Evolutionary conservation across 768 basidiomycete genomes (phyloP).

Genomic region (Agaricus subrufescens): DNA sequence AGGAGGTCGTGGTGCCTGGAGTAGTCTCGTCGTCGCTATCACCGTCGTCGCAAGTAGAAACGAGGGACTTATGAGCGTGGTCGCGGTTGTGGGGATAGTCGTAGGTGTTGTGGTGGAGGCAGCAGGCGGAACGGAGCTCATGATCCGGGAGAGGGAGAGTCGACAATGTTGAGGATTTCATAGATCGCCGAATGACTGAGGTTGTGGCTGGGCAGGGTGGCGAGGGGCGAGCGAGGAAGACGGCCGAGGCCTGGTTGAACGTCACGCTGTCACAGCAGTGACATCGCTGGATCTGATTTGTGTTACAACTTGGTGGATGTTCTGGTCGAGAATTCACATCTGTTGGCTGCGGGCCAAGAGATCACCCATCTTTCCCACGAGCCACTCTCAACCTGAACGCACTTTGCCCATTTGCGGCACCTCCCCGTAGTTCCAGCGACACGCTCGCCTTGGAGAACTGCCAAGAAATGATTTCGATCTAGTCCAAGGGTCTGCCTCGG

Average conservation of each 20-base stretch:
- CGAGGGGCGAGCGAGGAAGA: conserved; percentile 65
- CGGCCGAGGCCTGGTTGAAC: conserved; percentile 76
- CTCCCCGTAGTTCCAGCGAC: too few relatives aligned
- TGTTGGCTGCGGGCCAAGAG: too few relatives aligned
- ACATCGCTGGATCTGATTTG: too few relatives aligned
- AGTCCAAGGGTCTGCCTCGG: too few relatives aligned
- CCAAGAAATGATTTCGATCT: too few relatives aligned
- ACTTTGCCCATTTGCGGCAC: too few relatives aligned
- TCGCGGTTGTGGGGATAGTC: background rate
- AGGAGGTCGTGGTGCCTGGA: conserved; percentile 20
- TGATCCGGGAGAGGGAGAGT: conserved; percentile 20
- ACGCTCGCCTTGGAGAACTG: too few relatives aligned
- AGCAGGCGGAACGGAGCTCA: conserved; percentile 11
- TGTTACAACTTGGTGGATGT: too few relatives aligned
- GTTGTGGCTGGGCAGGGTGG: conserved; percentile 69
- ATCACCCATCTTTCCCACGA: too few relatives aligned
- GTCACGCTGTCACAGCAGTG: too few relatives aligned
- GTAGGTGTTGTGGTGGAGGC: conserved; percentile 13
- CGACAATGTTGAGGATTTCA: conserved; percentile 58
- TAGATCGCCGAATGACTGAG: conserved; percentile 54
- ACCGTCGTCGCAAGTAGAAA: conserved; percentile 28
- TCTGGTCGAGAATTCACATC: too few relatives aligned
- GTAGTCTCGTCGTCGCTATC: conserved; percentile 32
- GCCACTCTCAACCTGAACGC: too few relatives aligned
- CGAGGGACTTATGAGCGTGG: conserved; percentile 13